Conservation (phyloP, 768 basidiomycete species). For the Mycena rosella region DNA sequence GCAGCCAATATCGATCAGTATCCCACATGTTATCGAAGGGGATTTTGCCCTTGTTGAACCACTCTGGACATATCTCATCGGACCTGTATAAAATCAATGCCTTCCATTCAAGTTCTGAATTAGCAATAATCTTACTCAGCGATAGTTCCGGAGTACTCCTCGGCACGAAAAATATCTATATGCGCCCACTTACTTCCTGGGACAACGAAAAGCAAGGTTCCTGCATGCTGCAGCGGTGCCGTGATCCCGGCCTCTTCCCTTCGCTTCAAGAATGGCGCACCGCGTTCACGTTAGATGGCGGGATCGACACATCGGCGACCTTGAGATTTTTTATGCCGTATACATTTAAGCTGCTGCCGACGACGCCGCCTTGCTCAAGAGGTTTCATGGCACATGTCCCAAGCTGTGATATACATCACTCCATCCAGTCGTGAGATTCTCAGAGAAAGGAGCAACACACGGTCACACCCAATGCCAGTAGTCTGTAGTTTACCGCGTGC, state of each 20-base stretch:
- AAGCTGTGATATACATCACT: slow-evolving; percentile 49
- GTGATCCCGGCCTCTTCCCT: slow-evolving; percentile 89
- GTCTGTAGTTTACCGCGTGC: too few species aligned
- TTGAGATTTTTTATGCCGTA: slow-evolving; percentile 71
- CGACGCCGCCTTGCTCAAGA: slow-evolving; percentile 69
- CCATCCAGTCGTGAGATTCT: too few species aligned
- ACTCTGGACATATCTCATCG: too few species aligned
- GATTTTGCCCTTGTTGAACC: slow-evolving; percentile 70
- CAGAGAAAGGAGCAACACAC: slow-evolving; percentile 41
- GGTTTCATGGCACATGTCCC: slow-evolving; percentile 81
- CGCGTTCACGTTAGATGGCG: not conserved
- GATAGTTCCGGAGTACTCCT: slow-evolving; percentile 68
- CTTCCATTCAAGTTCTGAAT: not conserved
- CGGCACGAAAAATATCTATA: slow-evolving; percentile 79
- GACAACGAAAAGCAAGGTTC: slow-evolving; percentile 73
- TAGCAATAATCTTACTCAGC: slow-evolving; percentile 67
- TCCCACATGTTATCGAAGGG: slow-evolving; percentile 75
- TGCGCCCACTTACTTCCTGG: slow-evolving; percentile 69
- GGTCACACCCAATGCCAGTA: too few species aligned
- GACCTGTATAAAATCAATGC: not conserved
- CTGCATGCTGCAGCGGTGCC: slow-evolving; percentile 72
- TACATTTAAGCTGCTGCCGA: slow-evolving; percentile 70
- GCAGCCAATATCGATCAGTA: slow-evolving; percentile 78
- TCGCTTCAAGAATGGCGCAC: not conserved
- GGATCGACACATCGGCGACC: slow-evolving; percentile 59